These are phyloP conservation scores for Stachybotrys chartarum DNA, from an alignment of 2,329 filamentous ascomycete genomes.

Conservation along the genomic window DNA sequence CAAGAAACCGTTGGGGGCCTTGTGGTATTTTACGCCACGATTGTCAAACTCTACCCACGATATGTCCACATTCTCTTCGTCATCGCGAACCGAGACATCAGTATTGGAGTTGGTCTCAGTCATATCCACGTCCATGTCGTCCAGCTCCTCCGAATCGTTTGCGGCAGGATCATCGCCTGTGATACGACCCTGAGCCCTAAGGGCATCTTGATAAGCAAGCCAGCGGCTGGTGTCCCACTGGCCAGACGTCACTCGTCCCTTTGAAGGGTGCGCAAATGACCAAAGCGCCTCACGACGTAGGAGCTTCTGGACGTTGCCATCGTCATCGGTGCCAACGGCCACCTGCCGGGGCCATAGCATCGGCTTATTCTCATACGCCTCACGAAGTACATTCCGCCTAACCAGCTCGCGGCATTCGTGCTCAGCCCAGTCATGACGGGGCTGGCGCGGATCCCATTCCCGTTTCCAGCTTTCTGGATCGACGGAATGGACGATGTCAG, in stretches of 20 bases:
- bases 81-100: too few relatives aligned
- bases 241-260: conserved; percentile 8
- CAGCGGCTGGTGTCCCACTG: conserved; percentile 43
- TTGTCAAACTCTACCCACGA: not conserved
- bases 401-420: conserved; percentile 18
- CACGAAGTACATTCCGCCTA: conserved; percentile 31
- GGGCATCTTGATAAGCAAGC: conserved; percentile 33
- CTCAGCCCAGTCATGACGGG: conserved; percentile 4
- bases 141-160: not conserved
- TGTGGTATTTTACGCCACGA: not conserved
- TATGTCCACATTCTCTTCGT: not conserved
- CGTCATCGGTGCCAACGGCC: conserved; percentile 11
- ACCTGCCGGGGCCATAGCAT: conserved; percentile 32
- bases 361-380: conserved; percentile 33
- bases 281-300: conserved; percentile 21
- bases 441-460: conserved; percentile 19
- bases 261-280: conserved; percentile 20
- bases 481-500: not conserved
- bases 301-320: conserved; percentile 8
- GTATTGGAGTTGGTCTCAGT: not conserved
- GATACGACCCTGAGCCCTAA: conserved; percentile 12
- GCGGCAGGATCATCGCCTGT: not conserved
- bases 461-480: conserved; percentile 6
- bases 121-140: not conserved
- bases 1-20: not conserved